Evolutionary conservation across 371 early-diverging fungal species (phyloP), one percentile per base, ranked within the genome.

Genomic region (Apophysomyces trapeziformis): DNA sequence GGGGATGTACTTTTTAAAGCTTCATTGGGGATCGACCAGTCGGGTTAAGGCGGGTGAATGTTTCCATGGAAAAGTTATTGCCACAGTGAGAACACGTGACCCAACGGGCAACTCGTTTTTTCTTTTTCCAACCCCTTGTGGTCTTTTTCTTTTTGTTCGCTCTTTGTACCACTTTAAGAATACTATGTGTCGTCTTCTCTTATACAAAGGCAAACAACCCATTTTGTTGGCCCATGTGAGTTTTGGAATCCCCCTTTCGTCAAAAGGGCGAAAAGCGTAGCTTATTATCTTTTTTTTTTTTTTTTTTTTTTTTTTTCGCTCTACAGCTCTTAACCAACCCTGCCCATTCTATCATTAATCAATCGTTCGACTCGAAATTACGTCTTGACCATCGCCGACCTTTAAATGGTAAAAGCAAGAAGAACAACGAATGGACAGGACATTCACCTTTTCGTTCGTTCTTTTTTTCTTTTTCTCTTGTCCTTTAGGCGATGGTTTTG

Each of bases 291-390:
- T 26, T 26, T 21, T 21, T 21, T 1, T 21, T 21, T 21, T 21
- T 1, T 21, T 21, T 21, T 21, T 1, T 21, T 21, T 21, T 21
- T 1, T 21, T 21, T 26, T 26, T 26, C 32, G 32, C 0, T 26
- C 44, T 32, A 35, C 67, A 85, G 85, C 74, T 90, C 38, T 75
- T 90, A 7, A 90, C 90, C 5, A 79, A 88, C 58, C 94, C 94
- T 12, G 92, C 89, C 6, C 94, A 94, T 67, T 92, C 92, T 7
- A 93, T 94, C 57, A 93, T 94, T 44, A 90, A 91, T 67, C 94
- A 94, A 76, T 87, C 90, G 43, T 90, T 90, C 70, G 90, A 90
- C 70, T 89, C 88, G 58, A 83, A 85, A 67, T 76, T 91, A 41
- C 84, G 90, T 36, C 60, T 93, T 1, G 91, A 93, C 72, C 69